Conservation (phyloP, 208 protist genomes). For the Trypanosomatidae sp. region DNA sequence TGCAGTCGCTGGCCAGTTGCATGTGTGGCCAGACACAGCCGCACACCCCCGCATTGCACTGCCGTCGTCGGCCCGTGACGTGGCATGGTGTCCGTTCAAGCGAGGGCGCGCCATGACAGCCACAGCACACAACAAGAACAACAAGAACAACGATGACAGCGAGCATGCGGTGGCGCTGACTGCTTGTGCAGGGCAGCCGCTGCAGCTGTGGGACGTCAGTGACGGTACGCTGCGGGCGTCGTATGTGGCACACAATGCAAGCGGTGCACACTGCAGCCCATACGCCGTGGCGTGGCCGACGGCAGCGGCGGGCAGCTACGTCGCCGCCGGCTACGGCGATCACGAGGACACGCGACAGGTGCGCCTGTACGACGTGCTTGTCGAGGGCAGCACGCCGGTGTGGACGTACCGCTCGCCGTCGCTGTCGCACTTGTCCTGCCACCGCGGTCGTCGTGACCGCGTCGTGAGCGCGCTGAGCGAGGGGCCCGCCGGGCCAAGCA, state of each 20-base stretch:
- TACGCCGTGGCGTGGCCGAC: conserved; percentile 28
- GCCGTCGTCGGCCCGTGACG: conserved; percentile 46
- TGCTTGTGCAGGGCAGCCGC: conserved; percentile 27
- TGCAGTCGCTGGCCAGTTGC: not conserved
- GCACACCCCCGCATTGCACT: conserved; percentile 23
- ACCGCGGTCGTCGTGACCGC: not conserved
- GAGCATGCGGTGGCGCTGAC: conserved; percentile 42
- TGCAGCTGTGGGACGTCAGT: conserved; percentile 70
- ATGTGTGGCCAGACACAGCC: not conserved
- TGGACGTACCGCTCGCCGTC: conserved; percentile 15
- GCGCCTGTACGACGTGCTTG: conserved; percentile 51
- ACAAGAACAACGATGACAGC: too few species aligned
- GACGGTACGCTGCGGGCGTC: conserved; percentile 46
- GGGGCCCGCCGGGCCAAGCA: conserved; percentile 4
- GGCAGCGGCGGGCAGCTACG: conserved; percentile 1
- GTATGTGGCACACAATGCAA: conserved; percentile 43
- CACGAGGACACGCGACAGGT: conserved; percentile 39
- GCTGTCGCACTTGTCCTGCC: not conserved
- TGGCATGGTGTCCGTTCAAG: conserved; percentile 74
- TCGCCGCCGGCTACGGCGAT: conserved; percentile 63
- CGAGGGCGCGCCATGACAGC: too few species aligned
- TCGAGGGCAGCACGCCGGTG: conserved; percentile 23
- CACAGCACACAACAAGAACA: too few species aligned
- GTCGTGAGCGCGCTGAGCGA: conserved; percentile 3
- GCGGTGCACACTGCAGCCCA: conserved; percentile 28